phyloP scores from a whole-genome alignment of 352 stramenopile species.

The Phytophthora kernoviae region DNA sequence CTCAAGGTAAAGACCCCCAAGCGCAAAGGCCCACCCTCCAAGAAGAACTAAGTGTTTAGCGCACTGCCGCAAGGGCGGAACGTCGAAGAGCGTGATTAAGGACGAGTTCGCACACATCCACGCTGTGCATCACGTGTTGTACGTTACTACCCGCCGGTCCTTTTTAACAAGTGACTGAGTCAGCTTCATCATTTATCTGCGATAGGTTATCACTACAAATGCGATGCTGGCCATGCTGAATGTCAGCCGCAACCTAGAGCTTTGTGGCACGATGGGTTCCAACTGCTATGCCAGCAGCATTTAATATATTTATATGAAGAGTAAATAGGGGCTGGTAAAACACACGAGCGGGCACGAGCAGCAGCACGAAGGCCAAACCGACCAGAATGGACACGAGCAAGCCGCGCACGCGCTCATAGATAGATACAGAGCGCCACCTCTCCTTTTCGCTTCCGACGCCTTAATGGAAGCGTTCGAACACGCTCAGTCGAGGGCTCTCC shows the following conservation, averaged over 20 bases:
- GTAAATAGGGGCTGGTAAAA: constrained; percentile 79
- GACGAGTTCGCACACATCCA: no score
- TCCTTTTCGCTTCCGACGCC: constrained; percentile 46
- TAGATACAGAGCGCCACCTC: constrained; percentile 56
- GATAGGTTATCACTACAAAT: no score
- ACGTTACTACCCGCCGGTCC: no score
- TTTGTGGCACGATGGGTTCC: no score
- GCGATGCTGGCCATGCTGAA: neutral
- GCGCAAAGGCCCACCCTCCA: constrained; percentile 64
- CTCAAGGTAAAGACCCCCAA: constrained; percentile 69
- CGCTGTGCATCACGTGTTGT: no score
- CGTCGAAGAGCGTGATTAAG: neutral
- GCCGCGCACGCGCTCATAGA: constrained; percentile 44
- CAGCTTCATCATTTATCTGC: no score
- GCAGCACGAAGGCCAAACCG: constrained; percentile 39
- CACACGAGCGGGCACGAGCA: constrained; percentile 39
- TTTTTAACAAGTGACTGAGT: no score
- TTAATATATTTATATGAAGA: constrained; percentile 84
- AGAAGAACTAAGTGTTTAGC: constrained; percentile 45
- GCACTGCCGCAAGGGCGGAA: no score
- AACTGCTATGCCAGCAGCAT: constrained; percentile 31
- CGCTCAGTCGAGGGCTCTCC: constrained; percentile 77
- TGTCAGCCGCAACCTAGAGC: no score
- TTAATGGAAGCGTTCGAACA: constrained; percentile 88
- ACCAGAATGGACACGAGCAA: constrained; percentile 28